Conservation (phyloP, 139 green algal genomes). For the Picochlorum sp. region DNA sequence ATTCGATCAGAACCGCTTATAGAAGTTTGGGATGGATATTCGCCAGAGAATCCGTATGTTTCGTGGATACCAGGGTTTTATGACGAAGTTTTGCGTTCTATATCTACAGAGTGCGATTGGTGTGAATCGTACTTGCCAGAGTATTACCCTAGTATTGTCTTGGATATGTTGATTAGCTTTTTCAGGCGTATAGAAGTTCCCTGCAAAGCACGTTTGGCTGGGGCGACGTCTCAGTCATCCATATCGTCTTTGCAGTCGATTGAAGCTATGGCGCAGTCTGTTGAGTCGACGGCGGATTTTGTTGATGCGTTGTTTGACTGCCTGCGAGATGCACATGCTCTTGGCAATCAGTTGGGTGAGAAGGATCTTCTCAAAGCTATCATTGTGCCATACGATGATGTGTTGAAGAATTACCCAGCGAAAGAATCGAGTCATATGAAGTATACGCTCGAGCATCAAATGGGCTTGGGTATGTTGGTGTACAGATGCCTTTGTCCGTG, state of each 20-base stretch:
- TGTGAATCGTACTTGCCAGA: conserved; percentile 34
- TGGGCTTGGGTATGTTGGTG: neutral
- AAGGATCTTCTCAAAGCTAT: conserved; percentile 22
- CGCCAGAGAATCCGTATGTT: conserved; percentile 20
- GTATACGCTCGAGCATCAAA: neutral
- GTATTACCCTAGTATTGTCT: conserved; percentile 35
- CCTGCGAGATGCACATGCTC: conserved; percentile 5
- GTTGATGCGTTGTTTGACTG: neutral
- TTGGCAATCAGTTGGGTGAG: too few relatives aligned
- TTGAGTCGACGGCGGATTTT: conserved; percentile 14
- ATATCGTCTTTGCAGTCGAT: conserved; percentile 20
- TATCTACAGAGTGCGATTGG: conserved; percentile 59
- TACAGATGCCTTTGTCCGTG: neutral
- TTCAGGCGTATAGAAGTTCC: conserved; percentile 22
- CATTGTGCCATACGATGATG: conserved; percentile 29
- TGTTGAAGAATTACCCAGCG: conserved; percentile 23
- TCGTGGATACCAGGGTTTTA: conserved; percentile 61
- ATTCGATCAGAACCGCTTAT: conserved; percentile 37
- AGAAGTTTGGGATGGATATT: conserved; percentile 38
- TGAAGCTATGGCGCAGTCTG: conserved; percentile 24
- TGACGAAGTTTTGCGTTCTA: conserved; percentile 39
- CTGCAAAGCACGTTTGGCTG: conserved; percentile 27
- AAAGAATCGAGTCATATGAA: conserved; percentile 1
- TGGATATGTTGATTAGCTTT: conserved; percentile 31
- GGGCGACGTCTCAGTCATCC: conserved; percentile 23